Conservation (phyloP, 2,329 filamentous ascomycete genomes). For the Cyanodermella asteris region DNA sequence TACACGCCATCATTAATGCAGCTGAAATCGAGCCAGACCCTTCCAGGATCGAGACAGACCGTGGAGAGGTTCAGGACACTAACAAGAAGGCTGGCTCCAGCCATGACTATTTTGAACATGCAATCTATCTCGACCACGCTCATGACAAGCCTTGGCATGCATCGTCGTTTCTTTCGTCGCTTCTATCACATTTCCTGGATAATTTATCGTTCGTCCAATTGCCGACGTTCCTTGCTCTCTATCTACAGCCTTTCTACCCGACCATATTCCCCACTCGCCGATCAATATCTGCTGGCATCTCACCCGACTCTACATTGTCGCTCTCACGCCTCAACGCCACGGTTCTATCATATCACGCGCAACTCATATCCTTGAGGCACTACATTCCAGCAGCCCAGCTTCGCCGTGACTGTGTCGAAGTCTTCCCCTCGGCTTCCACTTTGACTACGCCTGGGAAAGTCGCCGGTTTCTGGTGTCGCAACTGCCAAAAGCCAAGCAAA, state of each 20-base stretch:
- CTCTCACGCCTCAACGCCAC: constrained; percentile 1
- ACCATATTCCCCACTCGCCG: not conserved
- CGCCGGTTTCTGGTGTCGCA: constrained; percentile 25
- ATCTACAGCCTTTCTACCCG: not conserved
- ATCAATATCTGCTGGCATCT: not conserved
- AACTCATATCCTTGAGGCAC: constrained; percentile 21
- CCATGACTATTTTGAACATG: too few relatives aligned
- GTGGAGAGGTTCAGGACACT: too few relatives aligned
- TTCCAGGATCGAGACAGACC: too few relatives aligned
- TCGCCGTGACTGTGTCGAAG: constrained; percentile 36
- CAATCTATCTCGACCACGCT: not conserved
- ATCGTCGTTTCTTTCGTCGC: not conserved
- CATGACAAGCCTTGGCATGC: not conserved
- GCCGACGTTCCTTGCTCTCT: not conserved
- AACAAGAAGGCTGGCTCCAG: too few relatives aligned
- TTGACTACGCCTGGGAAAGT: constrained; percentile 23
- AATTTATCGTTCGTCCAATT: not conserved
- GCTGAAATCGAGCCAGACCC: too few relatives aligned
- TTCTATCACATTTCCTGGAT: not conserved
- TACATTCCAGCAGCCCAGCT: constrained; percentile 26
- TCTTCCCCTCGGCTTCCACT: constrained; percentile 30
- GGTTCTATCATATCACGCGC: constrained; percentile 29
- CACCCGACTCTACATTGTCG: not conserved
- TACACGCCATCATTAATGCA: too few relatives aligned
- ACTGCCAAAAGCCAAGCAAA: constrained; percentile 31